Percentiles rank a stretch among this genome's conserved stretches.
phyloP scores from a whole-genome alignment of 2,329 filamentous ascomycete species.

The Sclerotinia spermophila region DNA sequence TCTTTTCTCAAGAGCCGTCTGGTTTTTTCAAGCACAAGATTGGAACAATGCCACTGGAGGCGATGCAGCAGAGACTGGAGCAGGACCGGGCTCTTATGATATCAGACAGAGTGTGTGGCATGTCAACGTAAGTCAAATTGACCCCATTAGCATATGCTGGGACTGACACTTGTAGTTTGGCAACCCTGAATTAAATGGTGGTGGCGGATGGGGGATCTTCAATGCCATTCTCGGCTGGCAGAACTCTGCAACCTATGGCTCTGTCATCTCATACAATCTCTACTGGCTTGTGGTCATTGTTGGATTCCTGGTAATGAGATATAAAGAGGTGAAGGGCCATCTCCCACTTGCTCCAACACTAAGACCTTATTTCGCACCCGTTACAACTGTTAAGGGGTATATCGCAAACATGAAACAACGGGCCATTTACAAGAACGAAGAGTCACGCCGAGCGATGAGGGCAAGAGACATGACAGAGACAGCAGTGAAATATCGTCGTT shows the following conservation, averaged over 20 bases:
- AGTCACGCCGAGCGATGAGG: background rate
- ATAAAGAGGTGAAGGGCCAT: conserved; percentile 56
- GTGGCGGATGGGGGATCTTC: conserved; percentile 82
- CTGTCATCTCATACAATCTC: conserved; percentile 80
- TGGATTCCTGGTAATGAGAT: conserved; percentile 62
- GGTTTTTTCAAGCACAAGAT: conserved; percentile 66
- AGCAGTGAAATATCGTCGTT: background rate
- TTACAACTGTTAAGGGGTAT: background rate
- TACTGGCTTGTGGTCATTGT: conserved; percentile 76
- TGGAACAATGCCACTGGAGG: conserved; percentile 52
- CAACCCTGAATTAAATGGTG: conserved; percentile 67
- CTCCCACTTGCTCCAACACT: conserved; percentile 37
- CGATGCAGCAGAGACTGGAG: conserved; percentile 58
- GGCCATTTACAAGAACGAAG: conserved; percentile 4
- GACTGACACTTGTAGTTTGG: conserved; percentile 59
- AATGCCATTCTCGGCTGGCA: conserved; percentile 83
- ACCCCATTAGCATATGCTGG: background rate
- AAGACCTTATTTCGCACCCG: conserved; percentile 7
- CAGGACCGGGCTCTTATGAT: conserved; percentile 74
- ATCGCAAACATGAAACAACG: conserved; percentile 14
- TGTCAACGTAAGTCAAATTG: conserved; percentile 58
- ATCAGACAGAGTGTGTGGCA: conserved; percentile 78
- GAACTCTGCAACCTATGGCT: conserved; percentile 84
- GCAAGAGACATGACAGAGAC: background rate
- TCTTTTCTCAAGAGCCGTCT: conserved; percentile 73